Evolutionary conservation across 805 yeast species (phyloP), one percentile per base, ranked within the genome.

Genomic region (Candida boidinii): DNA sequence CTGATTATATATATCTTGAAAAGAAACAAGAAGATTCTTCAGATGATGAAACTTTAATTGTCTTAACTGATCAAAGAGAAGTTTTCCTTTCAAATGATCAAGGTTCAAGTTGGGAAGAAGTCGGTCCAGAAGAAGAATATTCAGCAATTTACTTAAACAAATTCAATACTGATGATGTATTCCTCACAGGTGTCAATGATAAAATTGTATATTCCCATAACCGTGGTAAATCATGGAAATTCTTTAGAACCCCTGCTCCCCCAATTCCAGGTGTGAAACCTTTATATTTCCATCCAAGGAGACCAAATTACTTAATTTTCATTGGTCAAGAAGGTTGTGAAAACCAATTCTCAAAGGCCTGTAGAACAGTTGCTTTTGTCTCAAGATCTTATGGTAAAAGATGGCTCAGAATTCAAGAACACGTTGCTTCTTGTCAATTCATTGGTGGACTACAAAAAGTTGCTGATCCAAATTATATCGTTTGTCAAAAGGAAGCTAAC

Each of bases 81-180:
- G 75, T 76, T 2, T 81, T 64, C 46, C 72, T 83, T 5, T 79
- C 95, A 1, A 78, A 74, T 43, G 76, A 84, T 52, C 81, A 79
- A 33, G 92, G 92, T 15, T 48, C 59, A 9, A 49, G 53, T 3
- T 73, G 82, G 66, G 64, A 62, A 30, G 54, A 56, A 33, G 61
- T 78, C 16, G 64, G 70, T 2, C 53, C 59, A 29, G 54, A 56
- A 17, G 61, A 72, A 16, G 67, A 64, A 26, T 64, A 81, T 29
- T 36, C 66, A 9, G 76, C 68, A 13, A 65, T 81, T 21, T 60
- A 62, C 26, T 70, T 73, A 33, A 82, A 88, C 37, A 68, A 70
- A 10, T 66, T 62, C 39, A 60, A 64, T 33, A 61, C 72, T 3
- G 71, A 80, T 35, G 68, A 70, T 23, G 74, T 75, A 23, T 61